Conservation (phyloP, 805 yeast species). For the Cyberlindnera mississippiensis region DNA sequence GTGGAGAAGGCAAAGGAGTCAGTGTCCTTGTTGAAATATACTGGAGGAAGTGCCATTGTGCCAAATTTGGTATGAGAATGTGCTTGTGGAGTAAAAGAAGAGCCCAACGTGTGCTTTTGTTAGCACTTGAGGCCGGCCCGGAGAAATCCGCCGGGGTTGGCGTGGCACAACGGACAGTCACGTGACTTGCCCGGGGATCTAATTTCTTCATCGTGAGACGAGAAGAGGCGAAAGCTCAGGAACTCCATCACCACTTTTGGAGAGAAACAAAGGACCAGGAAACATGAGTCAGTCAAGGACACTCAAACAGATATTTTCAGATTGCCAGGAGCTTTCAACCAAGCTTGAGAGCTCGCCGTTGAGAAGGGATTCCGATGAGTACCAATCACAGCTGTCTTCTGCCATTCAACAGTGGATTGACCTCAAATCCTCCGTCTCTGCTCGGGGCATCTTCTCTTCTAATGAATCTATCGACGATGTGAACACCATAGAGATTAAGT, state of each 20-base stretch:
- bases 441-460: conserved; percentile 59
- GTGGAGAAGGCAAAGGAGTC: conserved; percentile 83
- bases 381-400: conserved; percentile 35
- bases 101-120: too few relatives aligned
- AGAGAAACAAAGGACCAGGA: not conserved
- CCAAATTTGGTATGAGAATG: too few relatives aligned
- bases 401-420: conserved; percentile 40
- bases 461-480: conserved; percentile 74
- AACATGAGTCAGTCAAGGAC: conserved; percentile 12
- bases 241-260: not conserved
- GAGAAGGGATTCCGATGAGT: conserved; percentile 41
- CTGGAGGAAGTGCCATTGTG: conserved; percentile 26
- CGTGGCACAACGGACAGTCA: too few relatives aligned
- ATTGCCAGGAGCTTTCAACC: conserved; percentile 1
- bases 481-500: conserved; percentile 57
- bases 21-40: conserved; percentile 61
- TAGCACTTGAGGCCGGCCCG: too few relatives aligned
- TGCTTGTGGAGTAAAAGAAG: too few relatives aligned
- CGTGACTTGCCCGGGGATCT: too few relatives aligned
- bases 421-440: conserved; percentile 41
- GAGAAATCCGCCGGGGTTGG: too few relatives aligned
- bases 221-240: not conserved
- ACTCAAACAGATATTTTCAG: conserved; percentile 9
- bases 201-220: not conserved
- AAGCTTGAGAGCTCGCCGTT: conserved; percentile 17